These are phyloP conservation scores for Fusarium beomiforme DNA, from an alignment of 2,329 filamentous ascomycete genomes.

Conservation along the genomic window DNA sequence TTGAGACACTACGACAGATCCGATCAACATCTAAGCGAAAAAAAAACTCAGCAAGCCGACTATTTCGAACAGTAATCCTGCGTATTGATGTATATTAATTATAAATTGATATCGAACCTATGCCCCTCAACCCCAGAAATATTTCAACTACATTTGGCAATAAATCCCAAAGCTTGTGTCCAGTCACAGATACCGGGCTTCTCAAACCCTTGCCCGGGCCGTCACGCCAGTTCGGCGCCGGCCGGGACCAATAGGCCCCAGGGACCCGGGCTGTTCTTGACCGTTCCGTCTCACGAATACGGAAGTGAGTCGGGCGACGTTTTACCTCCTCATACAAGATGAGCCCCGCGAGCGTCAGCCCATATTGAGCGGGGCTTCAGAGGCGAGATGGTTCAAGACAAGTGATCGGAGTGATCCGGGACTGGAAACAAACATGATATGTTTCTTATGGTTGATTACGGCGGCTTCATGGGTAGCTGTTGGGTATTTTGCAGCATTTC, in stretches of 20 bases:
- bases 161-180: background rate
- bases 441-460: slow-evolving; percentile 10
- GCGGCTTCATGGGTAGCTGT: slow-evolving; percentile 4
- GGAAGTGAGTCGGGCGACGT: slow-evolving; percentile 25
- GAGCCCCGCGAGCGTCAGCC: slow-evolving; percentile 35
- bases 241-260: slow-evolving; percentile 14
- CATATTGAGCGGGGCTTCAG: slow-evolving; percentile 39
- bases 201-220: slow-evolving; percentile 17
- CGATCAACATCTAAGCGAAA: background rate
- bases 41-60: background rate
- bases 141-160: background rate
- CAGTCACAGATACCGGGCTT: background rate
- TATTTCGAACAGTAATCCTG: background rate
- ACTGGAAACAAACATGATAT: slow-evolving; percentile 19
- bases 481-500: background rate
- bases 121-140: background rate
- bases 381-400: slow-evolving; percentile 22
- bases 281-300: slow-evolving; percentile 36
- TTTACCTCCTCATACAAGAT: background rate
- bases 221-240: slow-evolving; percentile 14
- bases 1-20: background rate
- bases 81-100: too few relatives aligned
- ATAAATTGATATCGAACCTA: background rate
- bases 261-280: slow-evolving; percentile 1
- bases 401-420: slow-evolving; percentile 41